A percentile compares a stretch with the other conserved stretches of the same genome.
Evolutionary conservation across 176 grass and related monocot species (phyloP).

Genomic region (Cenchrus fungigraminus): DNA sequence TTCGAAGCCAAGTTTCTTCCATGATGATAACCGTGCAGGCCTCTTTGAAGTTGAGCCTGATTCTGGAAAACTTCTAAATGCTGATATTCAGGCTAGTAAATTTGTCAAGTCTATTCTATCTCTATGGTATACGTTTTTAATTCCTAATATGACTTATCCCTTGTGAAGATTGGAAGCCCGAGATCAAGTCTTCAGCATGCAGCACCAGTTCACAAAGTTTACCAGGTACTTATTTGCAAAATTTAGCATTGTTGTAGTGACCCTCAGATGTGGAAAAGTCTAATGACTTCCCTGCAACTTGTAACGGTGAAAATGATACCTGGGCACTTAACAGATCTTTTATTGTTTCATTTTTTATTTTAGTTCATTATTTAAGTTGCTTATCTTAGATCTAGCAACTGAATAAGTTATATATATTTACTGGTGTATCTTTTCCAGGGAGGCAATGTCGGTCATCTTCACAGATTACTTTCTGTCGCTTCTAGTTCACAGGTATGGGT

Average conservation of each 20-base stretch:
- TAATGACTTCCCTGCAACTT: not conserved
- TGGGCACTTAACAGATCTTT: not conserved
- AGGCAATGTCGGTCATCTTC: constrained; percentile 93
- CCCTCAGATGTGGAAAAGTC: not conserved
- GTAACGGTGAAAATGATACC: not conserved
- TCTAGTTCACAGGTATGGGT: constrained; percentile 91
- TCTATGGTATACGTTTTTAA: constrained; percentile 29
- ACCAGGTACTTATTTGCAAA: constrained; percentile 65
- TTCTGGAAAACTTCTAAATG: constrained; percentile 96
- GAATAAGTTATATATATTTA: constrained; percentile 12
- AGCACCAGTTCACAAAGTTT: constrained; percentile 71
- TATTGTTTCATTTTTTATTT: not conserved
- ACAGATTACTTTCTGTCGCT: constrained; percentile 87
- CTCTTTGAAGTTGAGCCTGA: constrained; percentile 97
- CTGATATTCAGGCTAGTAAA: constrained; percentile 88
- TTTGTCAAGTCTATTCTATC: not conserved
- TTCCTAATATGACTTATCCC: constrained; percentile 36
- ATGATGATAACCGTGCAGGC: constrained; percentile 87
- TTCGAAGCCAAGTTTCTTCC: constrained; percentile 94
- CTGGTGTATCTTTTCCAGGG: constrained; percentile 65
- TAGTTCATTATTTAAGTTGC: not conserved
- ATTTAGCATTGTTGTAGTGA: not conserved
- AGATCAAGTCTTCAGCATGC: constrained; percentile 50
- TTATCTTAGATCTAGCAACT: constrained; percentile 21
- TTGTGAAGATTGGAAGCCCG: constrained; percentile 72